Base-by-base conservation (phyloP, 805 yeast species). In the Hanseniaspora meyeri region DNA sequence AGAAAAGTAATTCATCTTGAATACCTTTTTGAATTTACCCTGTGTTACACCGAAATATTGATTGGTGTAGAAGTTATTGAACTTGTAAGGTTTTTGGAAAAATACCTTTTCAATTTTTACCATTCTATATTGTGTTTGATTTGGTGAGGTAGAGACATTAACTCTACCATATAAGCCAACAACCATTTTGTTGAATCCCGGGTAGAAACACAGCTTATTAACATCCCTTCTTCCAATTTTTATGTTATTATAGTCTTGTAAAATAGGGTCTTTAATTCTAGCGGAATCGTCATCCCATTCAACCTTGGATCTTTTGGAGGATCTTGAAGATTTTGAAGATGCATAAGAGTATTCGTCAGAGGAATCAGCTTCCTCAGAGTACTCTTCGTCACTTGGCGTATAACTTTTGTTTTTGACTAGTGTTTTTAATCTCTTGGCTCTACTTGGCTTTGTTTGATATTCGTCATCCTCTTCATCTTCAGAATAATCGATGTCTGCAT, bases 141-240 rank as follows among this genome's bases (percentile, higher is more conserved):
- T 78, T 11, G 83, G 77, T 63, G 74, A 73, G 34, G 83, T 80
- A 12, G 82, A 78, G 57, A 93, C 78, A 66, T 87, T 89, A 56
- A 93, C 82, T 61, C 90, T 79, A 38, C 90, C 95, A 66, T 76
- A 87, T 51, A 95, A 81, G 20, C 87, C 95, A 19, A 77, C 74
- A 16, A 87, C 78, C 0, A 78, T 77, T 19, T 79, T 81, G 48
- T 78, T 81, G 67, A 95, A 90, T 37, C 81, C 89, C 12, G 93
- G 90, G 69, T 89, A 83, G 67, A 82, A 89, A 65, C 90, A 80
- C 66, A 75, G 87, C 66, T 83, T 85, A 42, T 82, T 78, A 46
- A 89, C 78, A 61, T 82, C 78, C 8, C 87, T 73, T 66, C 95
- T 82, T 17, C 96, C 95, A 47, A 91, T 78, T 58, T 84, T 77